Evolutionary conservation across 108 stramenopile genomes (phyloP).

Genomic region (Cyclotella cryptica): DNA sequence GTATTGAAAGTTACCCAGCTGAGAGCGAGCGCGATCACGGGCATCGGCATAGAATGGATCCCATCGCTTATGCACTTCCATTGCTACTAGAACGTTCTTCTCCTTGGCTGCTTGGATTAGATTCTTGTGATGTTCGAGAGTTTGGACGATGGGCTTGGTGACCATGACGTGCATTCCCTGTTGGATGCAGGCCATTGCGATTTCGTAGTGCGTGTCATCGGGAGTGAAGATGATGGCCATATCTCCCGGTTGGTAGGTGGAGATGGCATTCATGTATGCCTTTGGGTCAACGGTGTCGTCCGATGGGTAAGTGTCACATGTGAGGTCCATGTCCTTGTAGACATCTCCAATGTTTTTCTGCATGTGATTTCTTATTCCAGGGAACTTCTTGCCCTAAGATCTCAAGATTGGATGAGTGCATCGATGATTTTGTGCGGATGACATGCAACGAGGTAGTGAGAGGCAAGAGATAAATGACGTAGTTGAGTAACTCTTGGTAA

Average conservation of each 20-base stretch:
- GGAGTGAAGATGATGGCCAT: constrained; percentile 98
- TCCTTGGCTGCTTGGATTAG: constrained; percentile 85
- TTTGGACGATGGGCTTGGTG: constrained; percentile 99
- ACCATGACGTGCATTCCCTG: constrained; percentile 98
- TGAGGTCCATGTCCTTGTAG: constrained; percentile 89
- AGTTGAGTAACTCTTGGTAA: no score
- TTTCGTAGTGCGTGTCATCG: constrained; percentile 98
- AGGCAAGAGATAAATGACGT: no score
- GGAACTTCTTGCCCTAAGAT: constrained; percentile 92
- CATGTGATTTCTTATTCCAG: constrained; percentile 97
- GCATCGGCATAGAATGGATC: constrained; percentile 99
- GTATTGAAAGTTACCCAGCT: constrained; percentile 94
- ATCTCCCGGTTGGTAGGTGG: constrained; percentile 86
- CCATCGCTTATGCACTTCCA: constrained; percentile 98
- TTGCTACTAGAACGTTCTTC: constrained; percentile 89
- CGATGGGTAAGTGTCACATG: constrained; percentile 93
- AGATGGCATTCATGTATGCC: constrained; percentile 82
- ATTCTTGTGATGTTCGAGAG: constrained; percentile 83
- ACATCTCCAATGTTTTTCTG: constrained; percentile 89
- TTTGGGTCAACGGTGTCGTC: constrained; percentile 86
- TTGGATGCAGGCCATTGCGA: constrained; percentile 91
- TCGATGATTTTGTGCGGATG: constrained; percentile 4
- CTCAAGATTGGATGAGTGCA: neutral
- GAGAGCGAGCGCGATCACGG: constrained; percentile 86
- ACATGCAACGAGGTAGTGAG: no score